Conservation (phyloP, 257 asterid species). For the Salvia rosmarinus region DNA sequence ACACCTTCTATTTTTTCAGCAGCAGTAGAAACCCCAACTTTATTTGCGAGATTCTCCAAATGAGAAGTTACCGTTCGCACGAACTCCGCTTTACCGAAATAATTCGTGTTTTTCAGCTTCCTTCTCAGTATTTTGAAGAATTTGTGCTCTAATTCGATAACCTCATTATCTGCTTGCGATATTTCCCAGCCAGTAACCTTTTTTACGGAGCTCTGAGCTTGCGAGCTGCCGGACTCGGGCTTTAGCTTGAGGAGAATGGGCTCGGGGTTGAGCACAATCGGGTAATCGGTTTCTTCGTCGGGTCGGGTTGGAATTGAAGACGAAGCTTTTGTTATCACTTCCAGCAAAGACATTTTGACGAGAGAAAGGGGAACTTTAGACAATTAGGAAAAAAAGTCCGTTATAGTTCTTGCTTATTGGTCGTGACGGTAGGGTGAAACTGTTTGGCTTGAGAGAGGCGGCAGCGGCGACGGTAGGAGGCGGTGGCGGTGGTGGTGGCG, state of each 20-base stretch:
- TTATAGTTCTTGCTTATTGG: background rate
- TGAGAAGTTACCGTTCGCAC: constrained; percentile 46
- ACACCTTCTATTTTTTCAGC: constrained; percentile 40
- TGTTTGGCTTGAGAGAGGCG: background rate
- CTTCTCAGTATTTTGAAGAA: constrained; percentile 49
- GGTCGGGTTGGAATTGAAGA: constrained; percentile 30
- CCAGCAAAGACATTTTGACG: constrained; percentile 63
- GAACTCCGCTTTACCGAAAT: constrained; percentile 53
- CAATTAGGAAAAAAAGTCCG: background rate
- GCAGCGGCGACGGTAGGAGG: background rate
- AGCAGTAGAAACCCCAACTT: constrained; percentile 40
- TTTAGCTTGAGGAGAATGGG: constrained; percentile 48
- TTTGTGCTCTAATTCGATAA: constrained; percentile 48
- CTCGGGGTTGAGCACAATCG: constrained; percentile 64
- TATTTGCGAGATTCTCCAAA: constrained; percentile 48
- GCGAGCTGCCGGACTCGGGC: constrained; percentile 44
- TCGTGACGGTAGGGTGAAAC: background rate
- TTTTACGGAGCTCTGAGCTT: constrained; percentile 40
- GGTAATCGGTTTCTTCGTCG: constrained; percentile 44
- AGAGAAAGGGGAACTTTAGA: background rate
- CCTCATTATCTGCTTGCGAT: constrained; percentile 48
- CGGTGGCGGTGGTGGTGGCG: constrained; percentile 18
- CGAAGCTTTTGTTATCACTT: constrained; percentile 67
- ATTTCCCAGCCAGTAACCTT: constrained; percentile 62
- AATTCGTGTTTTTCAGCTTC: constrained; percentile 52